Evolutionary conservation across 2,329 filamentous ascomycete genomes (phyloP), one percentile per base, ranked within the genome.

Genomic region (Aureobasidium sp.): DNA sequence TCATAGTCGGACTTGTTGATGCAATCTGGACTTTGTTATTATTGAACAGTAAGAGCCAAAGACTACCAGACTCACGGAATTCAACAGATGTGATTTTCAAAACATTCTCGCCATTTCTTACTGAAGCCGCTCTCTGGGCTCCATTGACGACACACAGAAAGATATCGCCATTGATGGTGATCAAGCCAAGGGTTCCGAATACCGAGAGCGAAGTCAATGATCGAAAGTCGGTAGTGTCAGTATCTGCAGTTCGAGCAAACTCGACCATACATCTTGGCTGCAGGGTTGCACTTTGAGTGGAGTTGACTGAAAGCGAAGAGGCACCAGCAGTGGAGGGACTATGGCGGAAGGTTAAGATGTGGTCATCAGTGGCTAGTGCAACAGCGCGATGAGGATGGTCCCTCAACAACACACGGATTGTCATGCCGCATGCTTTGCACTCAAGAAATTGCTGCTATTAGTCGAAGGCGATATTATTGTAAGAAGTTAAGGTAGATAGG

Each of bases 101-200:
- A 27, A 97, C 87, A 4, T 88, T 93, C 79, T 97, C 93, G 51
- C 90, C 90, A 0, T 92, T 92, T 52, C 92, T 83, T 52, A 97
- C 82, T 1, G 85, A 91, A 17, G 92, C 93, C 6, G 92, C 91
- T 65, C 87, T 85, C 24, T 84, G 82, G 41, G 90, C 88, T 50
- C 86, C 85, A 32, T 89, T 95, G 59, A 97, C 89, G 63, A 97
- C 88, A 65, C 92, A 94, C 17, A 97, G 79, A 73, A 97, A 97
- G 15, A 97, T 87, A 77, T 97, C 91, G 64, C 85, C 82, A 65
- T 87, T 85, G 65, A 96, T 83, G 0, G 91, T 88, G 68, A 97
- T 93, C 65, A 97, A 79, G 1, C 93, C 93, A 50, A 97, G 79
- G 0, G 92, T 97, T 61, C 93, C 93, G 71, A 91, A 87, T 37